phyloP scores from a whole-genome alignment of 257 asterid genomes.

The Jasminum sambac region DNA sequence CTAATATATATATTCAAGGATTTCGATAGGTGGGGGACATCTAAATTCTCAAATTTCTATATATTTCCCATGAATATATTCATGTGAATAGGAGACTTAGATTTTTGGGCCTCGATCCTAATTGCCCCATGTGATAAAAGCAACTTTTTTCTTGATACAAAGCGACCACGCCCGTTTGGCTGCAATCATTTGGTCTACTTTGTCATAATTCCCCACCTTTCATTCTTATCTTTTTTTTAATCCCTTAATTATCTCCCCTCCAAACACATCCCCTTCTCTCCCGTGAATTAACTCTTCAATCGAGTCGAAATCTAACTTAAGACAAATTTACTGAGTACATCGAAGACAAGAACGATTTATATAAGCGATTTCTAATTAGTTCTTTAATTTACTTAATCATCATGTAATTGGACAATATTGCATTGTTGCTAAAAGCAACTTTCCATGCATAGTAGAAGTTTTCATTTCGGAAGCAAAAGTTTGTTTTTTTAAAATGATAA shows the following conservation, averaged over 20 bases:
- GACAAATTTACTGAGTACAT: neutral
- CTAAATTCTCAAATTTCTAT: too few species aligned
- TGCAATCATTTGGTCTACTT: slow-evolving; percentile 59
- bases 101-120: slow-evolving; percentile 26
- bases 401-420: neutral
- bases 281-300: neutral
- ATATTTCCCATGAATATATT: neutral
- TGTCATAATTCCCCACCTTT: slow-evolving; percentile 29
- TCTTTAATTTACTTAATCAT: neutral
- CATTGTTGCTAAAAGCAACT: neutral
- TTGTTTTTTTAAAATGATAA: too few species aligned
- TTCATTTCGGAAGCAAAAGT: neutral
- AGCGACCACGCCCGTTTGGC: slow-evolving; percentile 63
- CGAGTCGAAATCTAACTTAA: neutral
- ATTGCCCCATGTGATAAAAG: slow-evolving; percentile 50
- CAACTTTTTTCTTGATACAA: slow-evolving; percentile 39
- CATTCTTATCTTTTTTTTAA: neutral
- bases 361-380: neutral
- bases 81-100: slow-evolving; percentile 22
- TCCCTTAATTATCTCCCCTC: slow-evolving; percentile 11
- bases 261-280: neutral
- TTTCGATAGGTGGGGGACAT: too few species aligned
- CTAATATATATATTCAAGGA: too few species aligned
- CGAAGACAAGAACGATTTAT: neutral
- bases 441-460: neutral